Percentiles rank a stretch among this genome's conserved stretches.
Conservation (phyloP, 148 eudicot genomes). For the Rhododendron mucronatum region DNA sequence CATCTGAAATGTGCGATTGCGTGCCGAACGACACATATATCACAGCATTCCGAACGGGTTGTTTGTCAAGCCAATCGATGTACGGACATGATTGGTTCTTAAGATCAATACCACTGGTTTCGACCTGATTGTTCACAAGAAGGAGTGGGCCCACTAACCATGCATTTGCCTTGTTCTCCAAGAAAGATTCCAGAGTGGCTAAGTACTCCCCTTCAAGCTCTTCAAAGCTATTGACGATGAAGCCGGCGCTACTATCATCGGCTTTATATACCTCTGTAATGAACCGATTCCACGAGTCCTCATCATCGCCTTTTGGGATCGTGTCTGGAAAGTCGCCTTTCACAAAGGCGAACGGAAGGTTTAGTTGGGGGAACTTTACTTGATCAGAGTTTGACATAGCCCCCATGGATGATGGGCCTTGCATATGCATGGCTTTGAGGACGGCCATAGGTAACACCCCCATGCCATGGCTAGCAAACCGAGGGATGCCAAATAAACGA, state of each 20-base stretch:
- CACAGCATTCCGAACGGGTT: background rate
- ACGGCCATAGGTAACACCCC: background rate
- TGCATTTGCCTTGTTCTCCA: background rate
- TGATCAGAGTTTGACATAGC: background rate
- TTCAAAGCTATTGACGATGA: conserved; percentile 4
- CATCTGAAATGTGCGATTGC: background rate
- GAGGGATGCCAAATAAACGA: background rate
- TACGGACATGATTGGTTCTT: background rate
- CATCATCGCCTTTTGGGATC: background rate
- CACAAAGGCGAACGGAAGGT: background rate
- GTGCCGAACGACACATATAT: background rate
- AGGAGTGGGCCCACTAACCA: background rate
- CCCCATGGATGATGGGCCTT: background rate
- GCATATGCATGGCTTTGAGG: background rate
- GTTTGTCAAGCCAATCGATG: background rate
- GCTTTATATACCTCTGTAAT: background rate
- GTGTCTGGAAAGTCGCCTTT: background rate
- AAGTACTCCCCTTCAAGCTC: background rate
- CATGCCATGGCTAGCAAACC: background rate
- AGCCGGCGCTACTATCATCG: background rate
- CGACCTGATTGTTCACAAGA: background rate
- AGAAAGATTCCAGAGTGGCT: background rate
- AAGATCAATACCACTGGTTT: background rate
- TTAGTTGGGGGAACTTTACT: background rate
- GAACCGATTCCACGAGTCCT: background rate